Conservation (phyloP, 2,329 filamentous ascomycete genomes). For the Periconia sp. region DNA sequence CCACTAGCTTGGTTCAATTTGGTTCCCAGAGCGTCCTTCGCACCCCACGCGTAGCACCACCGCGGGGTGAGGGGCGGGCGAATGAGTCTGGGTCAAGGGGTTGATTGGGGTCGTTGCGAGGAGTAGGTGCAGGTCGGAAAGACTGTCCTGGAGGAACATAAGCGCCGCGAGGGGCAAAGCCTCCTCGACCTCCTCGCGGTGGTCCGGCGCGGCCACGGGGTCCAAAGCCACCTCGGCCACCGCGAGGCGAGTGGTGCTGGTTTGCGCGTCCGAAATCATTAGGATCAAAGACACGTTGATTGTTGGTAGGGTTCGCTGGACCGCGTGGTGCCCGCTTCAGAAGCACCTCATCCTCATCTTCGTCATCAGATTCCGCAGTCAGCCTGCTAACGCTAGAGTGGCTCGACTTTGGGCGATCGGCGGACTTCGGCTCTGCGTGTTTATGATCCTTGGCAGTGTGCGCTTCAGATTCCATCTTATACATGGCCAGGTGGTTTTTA, state of each 20-base stretch:
- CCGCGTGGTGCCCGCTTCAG: constrained; percentile 46
- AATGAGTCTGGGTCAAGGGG: constrained; percentile 50
- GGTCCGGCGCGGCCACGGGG: constrained; percentile 25
- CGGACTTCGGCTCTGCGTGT: constrained; percentile 20
- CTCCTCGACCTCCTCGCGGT: constrained; percentile 34
- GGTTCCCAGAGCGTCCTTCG: constrained; percentile 49
- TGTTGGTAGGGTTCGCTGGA: constrained; percentile 33
- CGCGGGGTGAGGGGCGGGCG: constrained; percentile 39
- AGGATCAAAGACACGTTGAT: constrained; percentile 52
- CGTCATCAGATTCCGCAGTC: constrained; percentile 40
- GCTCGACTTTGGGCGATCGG: constrained; percentile 36
- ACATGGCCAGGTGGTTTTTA: constrained; percentile 47
- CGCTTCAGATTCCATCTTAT: constrained; percentile 44
- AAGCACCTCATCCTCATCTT: constrained; percentile 48
- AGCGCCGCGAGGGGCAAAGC: constrained; percentile 35
- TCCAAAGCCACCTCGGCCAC: constrained; percentile 37
- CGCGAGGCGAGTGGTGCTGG: constrained; percentile 37
- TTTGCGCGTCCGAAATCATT: constrained; percentile 54
- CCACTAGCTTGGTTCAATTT: constrained; percentile 25
- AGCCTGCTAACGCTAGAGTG: constrained; percentile 22
- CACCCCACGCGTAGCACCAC: constrained; percentile 38
- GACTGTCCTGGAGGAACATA: constrained; percentile 37
- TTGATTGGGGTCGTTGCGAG: constrained; percentile 41
- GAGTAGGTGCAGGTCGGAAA: constrained; percentile 31
- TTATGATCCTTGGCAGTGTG: constrained; percentile 20